Evolutionary conservation across 805 yeast species (phyloP), one percentile per base, ranked within the genome.

Genomic region (Pichia deserticola): DNA sequence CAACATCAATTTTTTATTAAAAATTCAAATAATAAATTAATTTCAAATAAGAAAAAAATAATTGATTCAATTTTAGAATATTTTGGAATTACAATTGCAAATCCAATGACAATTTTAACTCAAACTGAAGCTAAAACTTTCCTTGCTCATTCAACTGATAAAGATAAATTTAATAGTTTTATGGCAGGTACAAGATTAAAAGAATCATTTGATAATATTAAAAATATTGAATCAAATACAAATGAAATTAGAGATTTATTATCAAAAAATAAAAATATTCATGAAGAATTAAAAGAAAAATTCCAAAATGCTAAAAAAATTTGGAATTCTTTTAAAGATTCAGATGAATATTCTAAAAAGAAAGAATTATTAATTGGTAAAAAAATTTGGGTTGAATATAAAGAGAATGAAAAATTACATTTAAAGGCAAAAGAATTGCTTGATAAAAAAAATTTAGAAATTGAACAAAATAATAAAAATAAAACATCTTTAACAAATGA

Each of bases 81-180:
- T 54, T 89, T 84, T 61, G 81, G 84, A 42, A 82, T 92, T 40
- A 82, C 87, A 6, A 84, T 93, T 29, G 90, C 82, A 58, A 93
- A 93, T 58, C 97, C 97, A 6, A 79, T 93, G 78, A 86, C 96
- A 2, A 86, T 93, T 60, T 72, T 93, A 45, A 88, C 96, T 1
- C 99, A 93, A 64, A 97, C 93, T 57, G 86, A 84, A 52, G 98
- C 99, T 2, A 79, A 96, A 56, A 85, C 90, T 13, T 93, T 93
- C 61, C 69, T 93, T 54, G 85, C 95, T 0, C 79, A 83, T 34
- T 80, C 93, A 5, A 75, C 87, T 5, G 85, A 87, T 51, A 73
- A 73, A 36, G 83, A 78, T 44, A 87, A 89, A 65, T 93, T 82
- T 64, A 73, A 74, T 13, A 82, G 79, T 61, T 88, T 92, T 62